Conservation (phyloP, 73 alveolate genomes). For the Paramecium tetraurelia region DNA sequence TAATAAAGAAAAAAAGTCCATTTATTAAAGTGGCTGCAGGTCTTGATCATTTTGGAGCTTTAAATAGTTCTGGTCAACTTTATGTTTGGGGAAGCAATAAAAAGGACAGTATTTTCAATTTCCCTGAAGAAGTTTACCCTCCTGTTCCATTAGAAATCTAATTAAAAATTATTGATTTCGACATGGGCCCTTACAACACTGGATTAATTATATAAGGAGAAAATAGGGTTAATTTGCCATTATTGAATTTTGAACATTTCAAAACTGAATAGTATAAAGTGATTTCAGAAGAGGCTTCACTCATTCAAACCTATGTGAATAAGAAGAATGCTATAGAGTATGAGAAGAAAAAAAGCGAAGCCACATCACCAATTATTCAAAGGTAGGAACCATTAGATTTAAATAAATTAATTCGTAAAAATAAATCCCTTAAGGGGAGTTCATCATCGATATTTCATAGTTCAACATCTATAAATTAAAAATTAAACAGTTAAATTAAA, state of each 20-base stretch:
- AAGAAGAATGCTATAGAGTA: not conserved
- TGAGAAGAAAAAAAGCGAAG: not conserved
- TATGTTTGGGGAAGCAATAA: slow-evolving; percentile 34
- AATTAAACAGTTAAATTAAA: not conserved
- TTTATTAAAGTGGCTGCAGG: slow-evolving; percentile 27
- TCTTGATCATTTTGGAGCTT: slow-evolving; percentile 15
- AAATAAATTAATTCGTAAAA: not conserved
- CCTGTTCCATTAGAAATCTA: not conserved
- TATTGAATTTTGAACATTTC: not conserved
- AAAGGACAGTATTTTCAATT: not conserved
- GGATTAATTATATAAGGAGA: not conserved
- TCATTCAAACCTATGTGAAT: not conserved
- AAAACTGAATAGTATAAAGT: not conserved
- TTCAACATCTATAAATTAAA: not conserved
- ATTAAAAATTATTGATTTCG: not conserved
- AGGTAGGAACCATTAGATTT: not conserved
- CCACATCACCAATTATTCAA: not conserved
- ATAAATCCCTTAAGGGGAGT: not conserved
- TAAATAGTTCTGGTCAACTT: not conserved
- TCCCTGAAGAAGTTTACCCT: not conserved
- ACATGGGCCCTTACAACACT: not conserved
- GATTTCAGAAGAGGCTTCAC: not conserved
- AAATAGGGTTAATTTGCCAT: not conserved
- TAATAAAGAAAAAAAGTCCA: slow-evolving; percentile 5
- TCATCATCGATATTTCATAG: not conserved